Percentiles rank a stretch among this genome's conserved stretches.
phyloP scores from a whole-genome alignment of 1,284 basidiomycete species.

The Ustilago loliicola region DNA sequence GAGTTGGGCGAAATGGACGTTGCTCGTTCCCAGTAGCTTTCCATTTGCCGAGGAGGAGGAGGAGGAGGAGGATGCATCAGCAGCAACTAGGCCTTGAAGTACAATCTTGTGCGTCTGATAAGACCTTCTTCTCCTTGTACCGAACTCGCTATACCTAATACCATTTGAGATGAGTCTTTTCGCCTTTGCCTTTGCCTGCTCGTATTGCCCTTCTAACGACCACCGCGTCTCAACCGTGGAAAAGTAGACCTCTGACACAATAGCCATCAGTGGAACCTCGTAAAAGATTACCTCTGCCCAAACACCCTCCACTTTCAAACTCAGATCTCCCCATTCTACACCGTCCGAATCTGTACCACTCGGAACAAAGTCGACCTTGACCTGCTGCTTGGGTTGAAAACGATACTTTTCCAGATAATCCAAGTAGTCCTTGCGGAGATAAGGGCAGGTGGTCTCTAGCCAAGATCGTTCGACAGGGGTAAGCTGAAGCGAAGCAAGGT shows the following conservation, averaged over 20 bases:
- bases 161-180: constrained; percentile 78
- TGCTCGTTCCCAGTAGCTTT: constrained; percentile 75
- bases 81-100: constrained; percentile 79
- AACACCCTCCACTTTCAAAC: constrained; percentile 80
- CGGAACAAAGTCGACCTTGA: constrained; percentile 79
- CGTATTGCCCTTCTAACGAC: constrained; percentile 81
- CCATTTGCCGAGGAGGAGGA: constrained; percentile 71
- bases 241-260: constrained; percentile 84
- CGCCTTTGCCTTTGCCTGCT: constrained; percentile 82
- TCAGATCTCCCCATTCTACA: constrained; percentile 76
- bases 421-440: constrained; percentile 81
- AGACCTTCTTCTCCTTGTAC: constrained; percentile 87
- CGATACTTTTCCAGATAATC: constrained; percentile 80
- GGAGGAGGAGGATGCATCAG: constrained; percentile 65
- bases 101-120: constrained; percentile 85
- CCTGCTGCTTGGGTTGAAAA: constrained; percentile 83
- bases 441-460: constrained; percentile 81
- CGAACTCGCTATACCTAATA: constrained; percentile 90
- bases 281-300: constrained; percentile 95
- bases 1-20: constrained; percentile 64
- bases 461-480: constrained; percentile 78
- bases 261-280: constrained; percentile 95
- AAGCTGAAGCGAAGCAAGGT: constrained; percentile 78
- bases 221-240: constrained; percentile 81
- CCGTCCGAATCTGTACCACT: constrained; percentile 23